Percentiles rank a stretch among this genome's conserved stretches.
Evolutionary conservation across 169 alveolate genomes (phyloP).

Genomic region (Eimeria maxima): DNA sequence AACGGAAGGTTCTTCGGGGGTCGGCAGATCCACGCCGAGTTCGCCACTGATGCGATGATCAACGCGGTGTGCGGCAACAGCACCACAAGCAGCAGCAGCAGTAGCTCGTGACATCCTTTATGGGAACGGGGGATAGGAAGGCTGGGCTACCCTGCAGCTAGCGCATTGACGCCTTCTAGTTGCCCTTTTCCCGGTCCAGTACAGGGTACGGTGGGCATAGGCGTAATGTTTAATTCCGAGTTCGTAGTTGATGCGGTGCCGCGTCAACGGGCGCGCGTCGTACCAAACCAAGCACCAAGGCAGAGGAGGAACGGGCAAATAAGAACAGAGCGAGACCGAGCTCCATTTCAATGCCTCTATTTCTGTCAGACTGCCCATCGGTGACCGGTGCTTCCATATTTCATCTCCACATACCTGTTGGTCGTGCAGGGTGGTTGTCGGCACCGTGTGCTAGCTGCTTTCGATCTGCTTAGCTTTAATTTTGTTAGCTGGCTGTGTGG

Average conservation of each 20-base stretch:
- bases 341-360: not conserved
- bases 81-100: slow-evolving; percentile 45
- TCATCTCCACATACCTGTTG: not conserved
- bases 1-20: slow-evolving; percentile 83
- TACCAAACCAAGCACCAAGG: slow-evolving; percentile 13
- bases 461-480: not conserved
- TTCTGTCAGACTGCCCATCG: slow-evolving; percentile 7
- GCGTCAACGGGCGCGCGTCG: not conserved
- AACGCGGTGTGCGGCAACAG: slow-evolving; percentile 67
- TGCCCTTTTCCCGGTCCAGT: not conserved
- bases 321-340: slow-evolving; percentile 14
- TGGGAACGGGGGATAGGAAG: not conserved
- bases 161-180: slow-evolving; percentile 5
- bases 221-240: not conserved
- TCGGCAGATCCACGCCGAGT: slow-evolving; percentile 75
- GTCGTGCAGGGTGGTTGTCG: not conserved
- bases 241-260: not conserved
- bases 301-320: slow-evolving; percentile 4
- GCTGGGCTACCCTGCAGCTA: not conserved
- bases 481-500: slow-evolving; percentile 2
- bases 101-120: not conserved
- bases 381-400: not conserved
- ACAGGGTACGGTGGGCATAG: not conserved
- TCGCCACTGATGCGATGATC: slow-evolving; percentile 79
- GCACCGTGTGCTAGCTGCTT: not conserved